Evolutionary conservation across 805 yeast species (phyloP), one percentile per base, ranked within the genome.

Genomic region (Candida alai): DNA sequence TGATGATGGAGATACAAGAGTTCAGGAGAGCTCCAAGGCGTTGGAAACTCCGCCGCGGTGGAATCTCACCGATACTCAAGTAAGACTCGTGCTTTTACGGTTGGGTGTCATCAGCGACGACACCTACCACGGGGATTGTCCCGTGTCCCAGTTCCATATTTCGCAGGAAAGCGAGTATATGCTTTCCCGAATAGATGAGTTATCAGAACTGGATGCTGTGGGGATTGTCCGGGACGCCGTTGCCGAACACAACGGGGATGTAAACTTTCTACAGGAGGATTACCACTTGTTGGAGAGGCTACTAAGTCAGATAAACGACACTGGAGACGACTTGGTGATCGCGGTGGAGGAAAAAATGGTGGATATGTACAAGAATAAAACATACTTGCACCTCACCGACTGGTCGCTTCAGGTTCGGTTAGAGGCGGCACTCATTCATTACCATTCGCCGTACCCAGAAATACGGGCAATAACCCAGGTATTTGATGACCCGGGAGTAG

Each of bases 401-500:
- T 62, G 68, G 66, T 43, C 48, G 4, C 44, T 63, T 32, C 67
- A 62, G 36, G 51, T 54, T 7, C 45, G 56, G 33, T 33, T 60
- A 12, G 70, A 65, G 39, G 70, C 71, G 1, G 54, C 60, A 1
- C 45, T 65, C 33, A 53, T 65, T 25, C 60, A 56, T 15, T 64
- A 40, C 42, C 64, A 61, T 48, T 63, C 69, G 1, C 70, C 70
- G 2, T 65, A 65, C 38, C 65, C 68, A 2, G 70, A 63, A 37
- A 54, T 62, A 5, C 44, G 69, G 41, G 53, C 68, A 3, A 60
- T 63, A 14, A 58, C 65, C 2, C 67, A 62, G 29, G 66, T 68
- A 4, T 58, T 40, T 35, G 69, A 63, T 36, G 68, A 63, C 37
- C 54, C 59, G 1, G 36, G 41, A 1, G 39, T 56, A 11, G 58